Conservation (phyloP, 768 basidiomycete species). For the Tricholomella constricta region DNA sequence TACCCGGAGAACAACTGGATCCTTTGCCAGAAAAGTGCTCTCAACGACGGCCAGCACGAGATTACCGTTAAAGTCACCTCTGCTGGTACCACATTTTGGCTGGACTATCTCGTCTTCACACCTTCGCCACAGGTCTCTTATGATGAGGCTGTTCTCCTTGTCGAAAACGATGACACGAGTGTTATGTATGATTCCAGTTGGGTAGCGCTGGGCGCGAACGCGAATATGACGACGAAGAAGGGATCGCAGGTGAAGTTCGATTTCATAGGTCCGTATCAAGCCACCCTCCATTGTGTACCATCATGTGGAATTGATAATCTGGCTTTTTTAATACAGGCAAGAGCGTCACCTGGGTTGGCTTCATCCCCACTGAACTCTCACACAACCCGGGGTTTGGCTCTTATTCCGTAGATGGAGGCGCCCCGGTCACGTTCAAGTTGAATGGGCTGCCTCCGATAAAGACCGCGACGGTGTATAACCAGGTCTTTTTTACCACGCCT, state of each 20-base stretch:
- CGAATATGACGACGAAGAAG: constrained; percentile 3
- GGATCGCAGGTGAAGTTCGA: constrained; percentile 6
- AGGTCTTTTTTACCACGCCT: too few relatives aligned
- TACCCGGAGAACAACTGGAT: constrained; percentile 20
- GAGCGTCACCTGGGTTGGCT: constrained; percentile 10
- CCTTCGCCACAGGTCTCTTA: constrained; percentile 16
- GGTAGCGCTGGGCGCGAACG: constrained; percentile 1
- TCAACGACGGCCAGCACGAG: constrained; percentile 24
- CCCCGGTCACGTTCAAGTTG: background rate
- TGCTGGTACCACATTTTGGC: constrained; percentile 26
- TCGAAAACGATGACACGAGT: constrained; percentile 8
- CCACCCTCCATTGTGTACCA: background rate
- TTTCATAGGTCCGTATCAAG: constrained; percentile 9
- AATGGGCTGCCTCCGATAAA: background rate
- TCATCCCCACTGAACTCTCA: constrained; percentile 2
- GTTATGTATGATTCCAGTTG: background rate
- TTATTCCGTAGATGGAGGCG: too few relatives aligned
- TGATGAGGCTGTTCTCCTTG: background rate
- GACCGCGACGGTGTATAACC: too few relatives aligned
- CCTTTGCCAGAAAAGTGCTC: constrained; percentile 17
- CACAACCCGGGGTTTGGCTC: background rate
- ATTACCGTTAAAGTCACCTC: constrained; percentile 24
- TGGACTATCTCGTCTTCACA: constrained; percentile 27
- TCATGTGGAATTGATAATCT: background rate
- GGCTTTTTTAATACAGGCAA: background rate